Percentiles rank a stretch among this genome's conserved stretches.
Evolutionary conservation across 768 basidiomycete genomes (phyloP).

Genomic region (Artomyces pyxidatus): DNA sequence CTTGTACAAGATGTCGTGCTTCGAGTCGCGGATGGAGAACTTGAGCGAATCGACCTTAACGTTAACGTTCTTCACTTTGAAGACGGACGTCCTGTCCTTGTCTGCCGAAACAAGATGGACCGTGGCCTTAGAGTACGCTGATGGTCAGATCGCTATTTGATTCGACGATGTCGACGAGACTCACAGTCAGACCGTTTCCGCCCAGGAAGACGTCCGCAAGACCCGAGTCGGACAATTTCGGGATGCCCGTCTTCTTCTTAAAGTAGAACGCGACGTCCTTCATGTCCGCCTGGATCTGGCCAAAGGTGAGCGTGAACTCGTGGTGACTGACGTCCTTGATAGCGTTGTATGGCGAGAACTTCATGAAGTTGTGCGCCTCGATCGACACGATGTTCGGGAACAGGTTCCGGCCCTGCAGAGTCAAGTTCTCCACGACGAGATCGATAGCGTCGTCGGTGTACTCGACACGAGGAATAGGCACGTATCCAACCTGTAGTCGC

Average conservation of each 20-base stretch:
- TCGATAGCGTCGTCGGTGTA: constrained; percentile 85
- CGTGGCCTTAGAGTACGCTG: constrained; percentile 31
- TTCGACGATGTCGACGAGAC: constrained; percentile 17
- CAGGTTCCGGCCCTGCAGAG: constrained; percentile 79
- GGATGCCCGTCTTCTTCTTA: constrained; percentile 75
- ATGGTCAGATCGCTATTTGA: background rate
- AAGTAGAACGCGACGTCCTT: constrained; percentile 91
- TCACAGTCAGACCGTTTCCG: constrained; percentile 69
- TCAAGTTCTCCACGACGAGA: constrained; percentile 89
- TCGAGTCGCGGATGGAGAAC: constrained; percentile 85
- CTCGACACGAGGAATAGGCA: constrained; percentile 91
- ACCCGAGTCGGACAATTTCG: constrained; percentile 74
- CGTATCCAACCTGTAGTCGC: constrained; percentile 49
- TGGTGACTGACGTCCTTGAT: constrained; percentile 54
- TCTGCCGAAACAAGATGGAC: constrained; percentile 53
- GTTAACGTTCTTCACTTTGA: constrained; percentile 61
- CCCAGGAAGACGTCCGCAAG: constrained; percentile 81
- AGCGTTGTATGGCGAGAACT: constrained; percentile 73
- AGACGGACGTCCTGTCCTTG: constrained; percentile 61
- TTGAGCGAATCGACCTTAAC: constrained; percentile 85
- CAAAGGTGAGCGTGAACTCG: constrained; percentile 64
- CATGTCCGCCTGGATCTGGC: constrained; percentile 91
- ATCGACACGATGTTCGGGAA: constrained; percentile 73
- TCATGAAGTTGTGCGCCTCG: constrained; percentile 75
- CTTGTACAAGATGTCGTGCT: constrained; percentile 87